Evolutionary conservation across 1,139 yeast genomes (phyloP).

Genomic region (Candida freyschussii): DNA sequence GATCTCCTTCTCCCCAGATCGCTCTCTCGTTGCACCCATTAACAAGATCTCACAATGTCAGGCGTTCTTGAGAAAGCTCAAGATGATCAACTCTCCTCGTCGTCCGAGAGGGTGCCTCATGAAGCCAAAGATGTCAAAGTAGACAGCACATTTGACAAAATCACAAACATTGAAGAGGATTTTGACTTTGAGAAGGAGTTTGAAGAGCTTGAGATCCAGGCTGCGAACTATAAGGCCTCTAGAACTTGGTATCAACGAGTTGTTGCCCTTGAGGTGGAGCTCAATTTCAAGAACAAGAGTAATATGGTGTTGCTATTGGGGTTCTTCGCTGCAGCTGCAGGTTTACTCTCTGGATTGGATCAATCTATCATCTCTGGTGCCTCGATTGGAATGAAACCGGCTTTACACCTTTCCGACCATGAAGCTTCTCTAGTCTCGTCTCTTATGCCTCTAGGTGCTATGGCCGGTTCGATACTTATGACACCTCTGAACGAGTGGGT

Average conservation of each 20-base stretch:
- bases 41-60: constrained; percentile 6
- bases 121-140: constrained; percentile 8
- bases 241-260: constrained; percentile 22
- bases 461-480: constrained; percentile 44
- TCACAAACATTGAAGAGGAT: constrained; percentile 13
- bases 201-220: constrained; percentile 22
- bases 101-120: constrained; percentile 2
- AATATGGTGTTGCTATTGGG: constrained; percentile 46
- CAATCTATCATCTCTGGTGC: constrained; percentile 59
- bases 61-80: constrained; percentile 8
- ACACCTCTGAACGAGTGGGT: constrained; percentile 45
- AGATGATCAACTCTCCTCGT: constrained; percentile 7
- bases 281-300: constrained; percentile 37
- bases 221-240: constrained; percentile 19
- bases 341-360: constrained; percentile 53
- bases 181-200: constrained; percentile 21
- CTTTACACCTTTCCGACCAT: constrained; percentile 32
- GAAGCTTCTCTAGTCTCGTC: constrained; percentile 45
- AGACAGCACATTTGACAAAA: constrained; percentile 17
- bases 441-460: constrained; percentile 59
- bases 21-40: not conserved
- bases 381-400: constrained; percentile 42
- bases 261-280: constrained; percentile 20
- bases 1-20: not conserved
- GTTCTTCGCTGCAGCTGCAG: constrained; percentile 52